Percentiles rank a stretch among this genome's conserved stretches.
phyloP scores from a whole-genome alignment of 2,329 filamentous ascomycete genomes.

The Phaeosphaeriaceae sp. region DNA sequence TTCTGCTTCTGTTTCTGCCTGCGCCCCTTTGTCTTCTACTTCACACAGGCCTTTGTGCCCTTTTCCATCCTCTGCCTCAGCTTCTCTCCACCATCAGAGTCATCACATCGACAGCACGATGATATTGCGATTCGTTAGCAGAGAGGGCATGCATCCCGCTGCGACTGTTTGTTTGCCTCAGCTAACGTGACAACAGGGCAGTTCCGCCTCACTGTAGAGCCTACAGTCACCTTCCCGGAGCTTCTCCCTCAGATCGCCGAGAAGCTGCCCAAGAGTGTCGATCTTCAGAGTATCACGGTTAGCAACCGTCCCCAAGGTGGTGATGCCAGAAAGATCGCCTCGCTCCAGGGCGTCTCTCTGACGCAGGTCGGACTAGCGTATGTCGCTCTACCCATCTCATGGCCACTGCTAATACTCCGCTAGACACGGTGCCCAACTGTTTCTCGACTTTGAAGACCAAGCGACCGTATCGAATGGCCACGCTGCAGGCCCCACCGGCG shows the following conservation, averaged over 20 bases:
- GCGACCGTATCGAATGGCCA: constrained; percentile 59
- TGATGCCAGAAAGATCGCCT: constrained; percentile 61
- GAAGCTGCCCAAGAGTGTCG: constrained; percentile 64
- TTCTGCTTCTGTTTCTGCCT: constrained; percentile 15
- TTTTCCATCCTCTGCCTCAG: not conserved
- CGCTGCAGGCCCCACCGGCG: constrained; percentile 35
- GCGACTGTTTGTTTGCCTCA: not conserved
- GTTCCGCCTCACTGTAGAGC: constrained; percentile 81
- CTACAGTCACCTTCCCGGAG: constrained; percentile 72
- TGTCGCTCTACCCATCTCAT: constrained; percentile 18
- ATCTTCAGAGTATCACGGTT: constrained; percentile 63
- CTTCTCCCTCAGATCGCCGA: constrained; percentile 64
- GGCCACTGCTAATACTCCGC: constrained; percentile 22
- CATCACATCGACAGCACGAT: constrained; percentile 55
- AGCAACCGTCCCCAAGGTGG: constrained; percentile 68
- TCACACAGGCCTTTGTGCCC: not conserved
- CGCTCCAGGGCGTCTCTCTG: constrained; percentile 63
- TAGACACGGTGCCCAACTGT: constrained; percentile 91
- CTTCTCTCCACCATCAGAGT: not conserved
- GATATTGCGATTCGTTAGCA: constrained; percentile 86
- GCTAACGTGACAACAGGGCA: constrained; percentile 64
- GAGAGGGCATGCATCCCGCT: constrained; percentile 58
- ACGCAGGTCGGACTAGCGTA: constrained; percentile 65
- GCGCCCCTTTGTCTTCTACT: not conserved
- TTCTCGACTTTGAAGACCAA: constrained; percentile 77